These are phyloP conservation scores for Didymella lethalis DNA, from an alignment of 2,329 filamentous ascomycete species.

Conservation along the genomic window DNA sequence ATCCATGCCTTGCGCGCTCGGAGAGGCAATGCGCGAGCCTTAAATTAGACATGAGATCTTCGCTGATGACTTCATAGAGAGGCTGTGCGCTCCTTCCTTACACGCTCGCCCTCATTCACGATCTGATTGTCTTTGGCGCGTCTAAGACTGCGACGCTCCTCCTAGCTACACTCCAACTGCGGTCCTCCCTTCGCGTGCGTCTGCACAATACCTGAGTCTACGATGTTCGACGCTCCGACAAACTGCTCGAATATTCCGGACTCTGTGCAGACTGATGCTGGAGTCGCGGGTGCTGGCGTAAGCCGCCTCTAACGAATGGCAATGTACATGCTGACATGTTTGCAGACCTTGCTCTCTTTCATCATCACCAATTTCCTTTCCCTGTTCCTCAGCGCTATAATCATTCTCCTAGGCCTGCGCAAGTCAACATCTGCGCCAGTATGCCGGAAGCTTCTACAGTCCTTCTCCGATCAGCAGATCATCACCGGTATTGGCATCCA, in stretches of 20 bases:
- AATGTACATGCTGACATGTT: not conserved
- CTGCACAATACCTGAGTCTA: not conserved
- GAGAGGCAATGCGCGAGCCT: conserved; percentile 31
- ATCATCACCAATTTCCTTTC: conserved; percentile 69
- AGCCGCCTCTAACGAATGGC: conserved; percentile 32
- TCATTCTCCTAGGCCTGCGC: conserved; percentile 64
- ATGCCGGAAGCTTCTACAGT: conserved; percentile 69
- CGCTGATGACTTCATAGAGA: conserved; percentile 34
- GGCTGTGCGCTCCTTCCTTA: conserved; percentile 32
- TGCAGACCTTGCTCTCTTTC: conserved; percentile 67
- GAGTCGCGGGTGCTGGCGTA: conserved; percentile 66
- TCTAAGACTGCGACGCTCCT: conserved; percentile 10
- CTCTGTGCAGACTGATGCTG: conserved; percentile 60
- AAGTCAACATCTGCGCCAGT: conserved; percentile 60
- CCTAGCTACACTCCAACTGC: not conserved
- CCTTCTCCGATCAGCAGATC: conserved; percentile 73
- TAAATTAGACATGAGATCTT: conserved; percentile 31
- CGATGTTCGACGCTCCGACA: conserved; percentile 16
- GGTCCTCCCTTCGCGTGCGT: not conserved
- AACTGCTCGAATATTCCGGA: conserved; percentile 58
- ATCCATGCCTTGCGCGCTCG: conserved; percentile 18
- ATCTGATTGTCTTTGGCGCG: conserved; percentile 2
- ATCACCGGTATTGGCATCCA: conserved; percentile 74
- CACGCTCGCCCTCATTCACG: conserved; percentile 13
- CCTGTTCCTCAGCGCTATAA: conserved; percentile 62